These are phyloP conservation scores for Kwoniella bestiolae DNA, from an alignment of 768 basidiomycete genomes.

Conservation along the genomic window DNA sequence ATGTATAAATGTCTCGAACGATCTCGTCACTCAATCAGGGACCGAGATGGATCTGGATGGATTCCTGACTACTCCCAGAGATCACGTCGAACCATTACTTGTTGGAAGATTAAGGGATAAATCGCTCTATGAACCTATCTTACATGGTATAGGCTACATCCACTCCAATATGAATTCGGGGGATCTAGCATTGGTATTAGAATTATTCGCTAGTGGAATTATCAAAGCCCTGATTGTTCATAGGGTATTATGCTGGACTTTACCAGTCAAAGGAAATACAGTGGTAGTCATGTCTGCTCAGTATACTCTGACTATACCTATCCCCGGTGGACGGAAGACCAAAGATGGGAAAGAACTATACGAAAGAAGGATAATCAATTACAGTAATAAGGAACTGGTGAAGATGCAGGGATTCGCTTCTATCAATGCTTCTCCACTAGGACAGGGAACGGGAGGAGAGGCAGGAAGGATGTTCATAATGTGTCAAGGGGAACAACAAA, in stretches of 20 bases:
- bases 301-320: slow-evolving; percentile 61
- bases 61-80: slow-evolving; percentile 58
- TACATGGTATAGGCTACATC: slow-evolving; percentile 86
- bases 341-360: slow-evolving; percentile 14
- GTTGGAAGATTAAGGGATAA: slow-evolving; percentile 67
- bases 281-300: slow-evolving; percentile 95
- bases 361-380: slow-evolving; percentile 77
- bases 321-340: slow-evolving; percentile 44
- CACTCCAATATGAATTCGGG: slow-evolving; percentile 70
- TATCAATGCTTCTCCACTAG: slow-evolving; percentile 28
- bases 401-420: slow-evolving; percentile 86
- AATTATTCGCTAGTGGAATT: slow-evolving; percentile 78
- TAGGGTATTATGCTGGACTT: slow-evolving; percentile 80
- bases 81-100: slow-evolving; percentile 65
- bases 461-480: slow-evolving; percentile 75
- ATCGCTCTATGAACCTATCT: slow-evolving; percentile 70
- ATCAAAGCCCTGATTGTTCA: slow-evolving; percentile 80
- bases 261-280: slow-evolving; percentile 79
- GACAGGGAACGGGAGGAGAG: neutral
- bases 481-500: slow-evolving; percentile 83
- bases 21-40: slow-evolving; percentile 85
- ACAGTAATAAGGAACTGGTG: slow-evolving; percentile 76
- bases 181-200: slow-evolving; percentile 75
- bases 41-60: slow-evolving; percentile 66
- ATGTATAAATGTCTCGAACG: slow-evolving; percentile 72